Evolutionary conservation across 148 eudicot species (phyloP), one percentile per base, ranked within the genome.

Genomic region (Fagopyrum homotropicum): DNA sequence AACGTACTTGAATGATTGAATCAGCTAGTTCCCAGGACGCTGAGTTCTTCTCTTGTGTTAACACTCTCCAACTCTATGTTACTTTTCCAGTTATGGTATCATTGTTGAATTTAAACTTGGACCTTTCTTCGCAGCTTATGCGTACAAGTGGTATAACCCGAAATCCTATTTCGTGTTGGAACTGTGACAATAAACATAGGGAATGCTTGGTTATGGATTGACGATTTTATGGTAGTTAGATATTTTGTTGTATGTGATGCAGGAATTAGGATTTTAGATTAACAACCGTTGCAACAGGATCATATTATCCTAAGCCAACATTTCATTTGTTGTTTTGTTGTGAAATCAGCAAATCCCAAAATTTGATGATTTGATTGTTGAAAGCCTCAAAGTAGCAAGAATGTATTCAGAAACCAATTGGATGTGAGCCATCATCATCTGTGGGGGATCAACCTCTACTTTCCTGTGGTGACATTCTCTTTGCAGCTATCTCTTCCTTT

Each of bases 371-470:
- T 14, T 66, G 47, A 66, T 35, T 14, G 43, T 12, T 45, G 71
- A 66, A 66, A 14, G 71, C 71, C 6, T 19, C 71, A 66, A 43
- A 66, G 71, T 35, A 66, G 47, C 47, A 40, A 66, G 46, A 66
- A 66, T 66, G 30, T 66, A 66, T 66, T 43, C 46, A 14, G 71
- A 14, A 43, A 66, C 71, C 46, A 66, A 66, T 6, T 66, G 71
- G 19, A 66, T 66, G 15, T 47, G 47, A 66, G 71, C 71, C 17
- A 59, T 59, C 64, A 59, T 59, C 30, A 59, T n/a, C 35, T 66
- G 47, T 66, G 71, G 46, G 71, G 71, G 71, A 66, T 66, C 71
- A 66, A 63, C 35, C 45, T 10, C 69, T 30, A 30, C 69, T 63
- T 63, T 63, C 69, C 15, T 63, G 45, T 10, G 6, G 69, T 30